A percentile compares a stretch with the other conserved stretches of the same genome.
These are phyloP conservation scores for Paraleonurus japonicus DNA, from an alignment of 257 asterid genomes.

Conservation along the genomic window DNA sequence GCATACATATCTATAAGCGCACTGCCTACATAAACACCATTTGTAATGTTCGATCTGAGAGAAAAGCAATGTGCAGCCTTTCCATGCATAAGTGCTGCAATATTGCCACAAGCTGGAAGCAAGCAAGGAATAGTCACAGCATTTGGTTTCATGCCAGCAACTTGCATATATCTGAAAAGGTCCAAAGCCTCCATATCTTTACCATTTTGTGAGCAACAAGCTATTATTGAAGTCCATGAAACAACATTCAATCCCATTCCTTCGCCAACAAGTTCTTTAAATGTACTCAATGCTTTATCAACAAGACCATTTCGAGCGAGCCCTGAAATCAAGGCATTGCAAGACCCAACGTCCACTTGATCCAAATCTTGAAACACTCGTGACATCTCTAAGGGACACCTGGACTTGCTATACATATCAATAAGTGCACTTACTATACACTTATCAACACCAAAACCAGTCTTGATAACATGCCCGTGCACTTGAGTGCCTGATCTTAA, in stretches of 20 bases:
- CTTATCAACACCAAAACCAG: constrained; percentile 59
- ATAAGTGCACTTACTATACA: constrained; percentile 74
- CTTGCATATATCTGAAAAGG: constrained; percentile 80
- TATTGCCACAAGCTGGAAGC: constrained; percentile 93
- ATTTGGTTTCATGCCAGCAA: constrained; percentile 68
- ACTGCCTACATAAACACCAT: constrained; percentile 69
- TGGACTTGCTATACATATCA: constrained; percentile 78
- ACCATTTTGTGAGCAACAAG: constrained; percentile 87
- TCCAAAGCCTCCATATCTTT: constrained; percentile 80
- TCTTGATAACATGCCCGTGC: constrained; percentile 62
- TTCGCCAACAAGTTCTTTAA: constrained; percentile 41
- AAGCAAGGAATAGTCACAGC: constrained; percentile 71
- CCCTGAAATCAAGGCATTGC: constrained; percentile 78
- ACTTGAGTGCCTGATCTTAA: constrained; percentile 58
- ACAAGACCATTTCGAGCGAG: constrained; percentile 75
- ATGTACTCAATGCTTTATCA: constrained; percentile 56
- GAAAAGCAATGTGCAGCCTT: constrained; percentile 83
- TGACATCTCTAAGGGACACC: constrained; percentile 49
- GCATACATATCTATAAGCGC: constrained; percentile 92
- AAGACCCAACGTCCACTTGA: constrained; percentile 56
- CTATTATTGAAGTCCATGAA: constrained; percentile 89
- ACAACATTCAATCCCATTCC: constrained; percentile 72
- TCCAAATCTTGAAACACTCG: constrained; percentile 54
- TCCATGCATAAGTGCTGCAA: constrained; percentile 81
- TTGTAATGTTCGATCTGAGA: constrained; percentile 46